phyloP scores from a whole-genome alignment of 352 stramenopile genomes.

The Pythium pectinolyticum region DNA sequence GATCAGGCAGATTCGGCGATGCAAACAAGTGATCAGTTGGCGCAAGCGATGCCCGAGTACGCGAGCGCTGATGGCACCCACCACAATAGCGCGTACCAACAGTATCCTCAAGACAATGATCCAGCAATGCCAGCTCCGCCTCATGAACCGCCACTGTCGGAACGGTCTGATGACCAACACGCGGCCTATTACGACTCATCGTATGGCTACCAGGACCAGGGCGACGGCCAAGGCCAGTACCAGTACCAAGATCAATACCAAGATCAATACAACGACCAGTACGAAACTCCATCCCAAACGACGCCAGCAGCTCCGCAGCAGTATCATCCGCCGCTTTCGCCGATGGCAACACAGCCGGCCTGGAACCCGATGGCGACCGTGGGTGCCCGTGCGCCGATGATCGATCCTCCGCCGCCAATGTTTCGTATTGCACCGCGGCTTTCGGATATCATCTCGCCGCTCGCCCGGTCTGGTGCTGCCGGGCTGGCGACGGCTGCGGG shows the following conservation, averaged over 20 bases:
- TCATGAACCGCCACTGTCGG: background rate
- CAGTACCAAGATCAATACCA: background rate
- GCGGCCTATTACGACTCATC: background rate
- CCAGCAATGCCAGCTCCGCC: no score
- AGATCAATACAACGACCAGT: background rate
- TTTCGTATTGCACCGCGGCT: conserved; percentile 21
- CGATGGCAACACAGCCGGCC: conserved; percentile 5
- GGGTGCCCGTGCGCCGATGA: background rate
- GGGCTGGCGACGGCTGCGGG: background rate
- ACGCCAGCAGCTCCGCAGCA: background rate
- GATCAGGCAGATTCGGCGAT: background rate
- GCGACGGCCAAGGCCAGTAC: background rate
- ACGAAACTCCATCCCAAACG: background rate
- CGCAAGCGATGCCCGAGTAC: background rate
- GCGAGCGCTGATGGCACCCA: background rate
- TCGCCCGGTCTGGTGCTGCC: conserved; percentile 14
- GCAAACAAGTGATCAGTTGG: background rate
- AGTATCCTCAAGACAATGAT: background rate
- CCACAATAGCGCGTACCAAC: background rate
- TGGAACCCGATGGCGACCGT: background rate
- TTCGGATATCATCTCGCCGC: conserved; percentile 24
- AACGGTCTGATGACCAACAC: background rate
- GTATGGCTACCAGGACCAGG: background rate
- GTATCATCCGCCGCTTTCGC: conserved; percentile 12
- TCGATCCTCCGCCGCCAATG: conserved; percentile 12